Base-by-base conservation (phyloP, 345 rosid species). In the Corymbia maculata region DNA sequence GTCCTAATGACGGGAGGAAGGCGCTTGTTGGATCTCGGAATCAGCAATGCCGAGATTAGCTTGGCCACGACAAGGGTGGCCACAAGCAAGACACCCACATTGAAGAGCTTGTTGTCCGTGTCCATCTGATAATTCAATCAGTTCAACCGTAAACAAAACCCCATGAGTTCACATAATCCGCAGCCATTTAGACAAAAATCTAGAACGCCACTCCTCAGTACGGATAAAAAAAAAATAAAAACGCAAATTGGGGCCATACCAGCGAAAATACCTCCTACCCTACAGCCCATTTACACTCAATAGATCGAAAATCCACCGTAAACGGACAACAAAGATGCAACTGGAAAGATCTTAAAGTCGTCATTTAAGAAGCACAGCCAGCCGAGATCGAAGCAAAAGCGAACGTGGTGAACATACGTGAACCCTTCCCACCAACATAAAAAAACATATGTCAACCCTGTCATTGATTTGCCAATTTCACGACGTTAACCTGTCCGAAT, bases 41-140 rank as follows among this genome's bases (percentile, higher is more conserved):
- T 91, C 51, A 93, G 55, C 89, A 98, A 93, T 8, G 91, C 88
- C 42, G 96, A 94, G 87, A 97, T 92, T 47, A 97, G 94, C 95
- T 96, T 97, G 90, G 98, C 95, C 89, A 95, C 90, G 12, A 96
- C 52, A 28, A 97, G 44, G 14, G 99, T 97, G 90, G 96, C 98
- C 53, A 92, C 92, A 49, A 96, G 89, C 55, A 94, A 92, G 75
- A 96, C 75, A 88, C 96, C 93, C 89, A 90, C 90, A 87, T 96
- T 97, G 87, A 93, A 86, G 80, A 95, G 45, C 89, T 96, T 96
- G 92, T 91, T 93, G 44, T 91, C 95, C 57, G 89, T 88, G 88
- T 95, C 98, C 92, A 91, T 89, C 84, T 89, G 51, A 86, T 64
- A 52, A 86, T 66, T 64, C 51, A 36, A 22, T 19, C 61, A 66